Conservation (phyloP, 805 yeast genomes). For the Millerozyma miso region DNA sequence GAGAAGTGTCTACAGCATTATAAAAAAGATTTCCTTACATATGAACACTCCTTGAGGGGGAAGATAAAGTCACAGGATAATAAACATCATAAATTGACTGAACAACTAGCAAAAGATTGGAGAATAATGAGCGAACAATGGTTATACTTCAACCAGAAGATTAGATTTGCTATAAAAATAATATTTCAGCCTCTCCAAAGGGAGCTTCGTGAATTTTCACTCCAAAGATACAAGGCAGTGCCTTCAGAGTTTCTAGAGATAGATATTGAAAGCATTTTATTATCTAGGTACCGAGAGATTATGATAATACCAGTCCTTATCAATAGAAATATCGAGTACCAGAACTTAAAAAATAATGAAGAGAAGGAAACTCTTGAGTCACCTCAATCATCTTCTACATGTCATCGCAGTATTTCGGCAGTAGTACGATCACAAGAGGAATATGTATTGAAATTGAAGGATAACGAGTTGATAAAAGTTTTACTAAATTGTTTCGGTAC, state of each 20-base stretch:
- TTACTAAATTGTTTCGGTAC: slow-evolving; percentile 19
- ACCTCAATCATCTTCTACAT: background rate
- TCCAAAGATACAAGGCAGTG: slow-evolving; percentile 4
- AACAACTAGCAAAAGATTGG: slow-evolving; percentile 16
- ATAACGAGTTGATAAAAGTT: slow-evolving; percentile 5
- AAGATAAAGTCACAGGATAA: background rate
- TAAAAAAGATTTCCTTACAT: slow-evolving; percentile 15
- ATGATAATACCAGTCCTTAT: slow-evolving; percentile 22
- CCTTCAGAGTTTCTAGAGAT: slow-evolving; percentile 9
- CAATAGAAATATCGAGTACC: slow-evolving; percentile 10
- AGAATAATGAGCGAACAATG: slow-evolving; percentile 16
- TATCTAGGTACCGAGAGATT: slow-evolving; percentile 25
- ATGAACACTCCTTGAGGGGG: background rate
- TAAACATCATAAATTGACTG: background rate
- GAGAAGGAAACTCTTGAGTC: background rate
- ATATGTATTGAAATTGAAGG: slow-evolving; percentile 2
- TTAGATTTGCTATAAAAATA: slow-evolving; percentile 19
- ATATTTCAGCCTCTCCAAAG: slow-evolving; percentile 25
- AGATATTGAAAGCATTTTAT: slow-evolving; percentile 23
- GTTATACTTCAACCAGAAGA: slow-evolving; percentile 24
- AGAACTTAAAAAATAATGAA: background rate
- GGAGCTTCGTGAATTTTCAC: slow-evolving; percentile 11
- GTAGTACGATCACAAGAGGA: slow-evolving; percentile 6
- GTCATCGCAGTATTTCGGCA: background rate
- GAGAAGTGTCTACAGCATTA: slow-evolving; percentile 18